phyloP scores from a whole-genome alignment of 768 basidiomycete genomes.

The Mycena polygramma region DNA sequence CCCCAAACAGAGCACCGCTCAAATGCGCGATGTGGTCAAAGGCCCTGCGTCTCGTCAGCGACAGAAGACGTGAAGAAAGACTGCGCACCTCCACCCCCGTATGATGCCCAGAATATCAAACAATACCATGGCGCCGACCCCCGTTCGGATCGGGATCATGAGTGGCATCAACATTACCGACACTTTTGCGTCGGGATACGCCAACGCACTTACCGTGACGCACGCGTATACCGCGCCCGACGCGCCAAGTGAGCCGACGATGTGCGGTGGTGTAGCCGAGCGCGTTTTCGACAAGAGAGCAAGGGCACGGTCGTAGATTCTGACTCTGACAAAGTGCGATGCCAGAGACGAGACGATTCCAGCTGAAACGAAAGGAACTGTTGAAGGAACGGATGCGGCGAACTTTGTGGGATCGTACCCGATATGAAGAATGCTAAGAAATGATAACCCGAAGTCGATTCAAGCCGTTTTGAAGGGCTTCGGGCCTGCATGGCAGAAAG shows the following conservation, averaged over 20 bases:
- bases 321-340: slow-evolving; percentile 64
- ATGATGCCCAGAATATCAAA: slow-evolving; percentile 68
- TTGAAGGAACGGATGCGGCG: slow-evolving; percentile 1
- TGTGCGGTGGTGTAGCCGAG: slow-evolving; percentile 25
- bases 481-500: slow-evolving; percentile 45
- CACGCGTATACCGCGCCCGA: slow-evolving; percentile 75
- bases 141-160: slow-evolving; percentile 68
- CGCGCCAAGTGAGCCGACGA: slow-evolving; percentile 67
- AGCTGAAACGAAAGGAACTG: slow-evolving; percentile 48
- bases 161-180: slow-evolving; percentile 68
- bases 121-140: slow-evolving; percentile 64
- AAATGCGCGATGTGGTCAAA: slow-evolving; percentile 77
- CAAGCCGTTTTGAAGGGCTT: slow-evolving; percentile 48
- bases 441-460: slow-evolving; percentile 67
- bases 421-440: slow-evolving; percentile 71
- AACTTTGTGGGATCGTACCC: slow-evolving; percentile 45
- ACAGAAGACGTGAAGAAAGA: not conserved
- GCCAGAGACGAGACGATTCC: slow-evolving; percentile 69
- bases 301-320: slow-evolving; percentile 41
- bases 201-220: slow-evolving; percentile 66
- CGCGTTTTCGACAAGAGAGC: slow-evolving; percentile 30
- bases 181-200: slow-evolving; percentile 66
- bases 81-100: slow-evolving; percentile 72
- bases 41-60: slow-evolving; percentile 47
- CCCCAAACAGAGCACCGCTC: slow-evolving; percentile 74